Conservation (phyloP, 1,284 basidiomycete species). For the Cryptococcus deneoformans region DNA sequence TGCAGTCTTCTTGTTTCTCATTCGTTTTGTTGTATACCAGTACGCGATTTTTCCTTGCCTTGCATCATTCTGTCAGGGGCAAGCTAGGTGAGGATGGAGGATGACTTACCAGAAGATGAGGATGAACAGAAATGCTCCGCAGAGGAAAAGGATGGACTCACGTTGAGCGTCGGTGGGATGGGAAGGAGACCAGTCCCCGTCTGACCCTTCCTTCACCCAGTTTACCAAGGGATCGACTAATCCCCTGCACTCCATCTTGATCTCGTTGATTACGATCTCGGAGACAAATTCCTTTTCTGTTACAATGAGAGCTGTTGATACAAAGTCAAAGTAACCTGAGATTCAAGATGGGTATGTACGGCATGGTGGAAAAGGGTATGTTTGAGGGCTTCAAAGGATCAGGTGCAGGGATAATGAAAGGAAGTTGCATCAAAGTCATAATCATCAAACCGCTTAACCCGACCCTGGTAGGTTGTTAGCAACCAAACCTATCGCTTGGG, state of each 20-base stretch:
- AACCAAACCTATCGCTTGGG: no score
- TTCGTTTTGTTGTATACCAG: constrained; percentile 1
- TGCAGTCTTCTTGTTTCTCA: not conserved
- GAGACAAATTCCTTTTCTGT: not conserved
- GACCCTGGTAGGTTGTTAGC: no score
- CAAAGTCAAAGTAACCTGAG: not conserved
- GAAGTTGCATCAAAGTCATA: no score
- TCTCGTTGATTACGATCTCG: not conserved
- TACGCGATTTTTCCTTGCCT: constrained; percentile 14
- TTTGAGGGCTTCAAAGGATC: not conserved
- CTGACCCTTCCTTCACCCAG: constrained; percentile 16
- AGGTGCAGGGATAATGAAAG: no score
- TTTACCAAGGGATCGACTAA: constrained; percentile 5
- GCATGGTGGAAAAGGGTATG: not conserved
- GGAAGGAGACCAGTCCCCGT: constrained; percentile 12
- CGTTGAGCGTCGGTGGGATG: constrained; percentile 26
- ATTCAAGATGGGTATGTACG: not conserved
- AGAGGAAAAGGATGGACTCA: constrained; percentile 18
- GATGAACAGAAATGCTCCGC: constrained; percentile 13
- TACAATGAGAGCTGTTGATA: not conserved
- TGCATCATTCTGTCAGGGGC: not conserved
- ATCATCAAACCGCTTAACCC: no score
- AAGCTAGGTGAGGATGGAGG: not conserved
- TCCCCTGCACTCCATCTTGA: constrained; percentile 1
- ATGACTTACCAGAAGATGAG: constrained; percentile 22